phyloP scores from a whole-genome alignment of 345 rosid genomes.

The Hibiscus mutabilis region DNA sequence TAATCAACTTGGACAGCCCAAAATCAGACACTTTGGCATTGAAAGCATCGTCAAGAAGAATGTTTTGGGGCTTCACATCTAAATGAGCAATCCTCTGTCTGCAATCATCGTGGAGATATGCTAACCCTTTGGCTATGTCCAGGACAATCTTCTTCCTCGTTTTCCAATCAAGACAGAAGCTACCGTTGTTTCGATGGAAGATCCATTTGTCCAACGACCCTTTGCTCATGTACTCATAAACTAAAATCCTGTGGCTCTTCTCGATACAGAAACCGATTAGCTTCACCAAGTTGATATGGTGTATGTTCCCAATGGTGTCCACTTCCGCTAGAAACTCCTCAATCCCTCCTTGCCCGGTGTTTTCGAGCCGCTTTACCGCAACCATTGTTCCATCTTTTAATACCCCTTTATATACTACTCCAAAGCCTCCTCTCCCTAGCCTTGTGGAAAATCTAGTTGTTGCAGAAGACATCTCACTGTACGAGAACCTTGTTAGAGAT shows the following conservation, averaged over 20 bases:
- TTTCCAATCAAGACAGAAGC: background rate
- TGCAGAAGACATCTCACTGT: background rate
- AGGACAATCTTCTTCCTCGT: background rate
- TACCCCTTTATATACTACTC: background rate
- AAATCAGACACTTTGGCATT: background rate
- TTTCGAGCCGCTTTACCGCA: constrained; percentile 1
- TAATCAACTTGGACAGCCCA: constrained; percentile 3
- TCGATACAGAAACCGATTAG: background rate
- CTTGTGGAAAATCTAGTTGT: background rate
- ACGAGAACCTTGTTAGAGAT: background rate
- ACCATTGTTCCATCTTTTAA: background rate
- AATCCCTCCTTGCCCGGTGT: background rate
- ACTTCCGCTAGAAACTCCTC: constrained; percentile 6
- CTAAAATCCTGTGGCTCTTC: background rate
- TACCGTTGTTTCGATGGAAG: background rate
- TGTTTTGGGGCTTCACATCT: constrained; percentile 7
- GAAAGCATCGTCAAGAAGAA: background rate
- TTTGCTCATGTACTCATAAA: constrained; percentile 3
- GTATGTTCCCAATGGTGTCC: background rate
- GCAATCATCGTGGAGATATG: constrained; percentile 5
- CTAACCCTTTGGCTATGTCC: constrained; percentile 3
- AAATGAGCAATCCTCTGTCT: background rate
- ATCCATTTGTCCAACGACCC: constrained; percentile 10
- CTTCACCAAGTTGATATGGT: constrained; percentile 9
- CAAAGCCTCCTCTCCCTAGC: background rate